A percentile compares a stretch with the other conserved stretches of the same genome.
Conservation (phyloP, 257 asterid species). For the Capsicum pubescens region DNA sequence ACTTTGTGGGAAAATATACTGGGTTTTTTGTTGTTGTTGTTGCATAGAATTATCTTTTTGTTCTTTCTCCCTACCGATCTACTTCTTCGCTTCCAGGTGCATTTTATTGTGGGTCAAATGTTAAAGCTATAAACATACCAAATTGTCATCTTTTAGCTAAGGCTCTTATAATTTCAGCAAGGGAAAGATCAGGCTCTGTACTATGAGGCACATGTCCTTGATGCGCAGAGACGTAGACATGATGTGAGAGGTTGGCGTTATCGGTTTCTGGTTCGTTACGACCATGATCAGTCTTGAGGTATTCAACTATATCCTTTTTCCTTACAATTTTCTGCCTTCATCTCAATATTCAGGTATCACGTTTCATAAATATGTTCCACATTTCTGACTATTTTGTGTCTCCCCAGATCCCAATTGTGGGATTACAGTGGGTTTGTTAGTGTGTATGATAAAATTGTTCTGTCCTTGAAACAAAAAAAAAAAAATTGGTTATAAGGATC, state of each 20-base stretch:
- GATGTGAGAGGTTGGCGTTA: slow-evolving; percentile 97
- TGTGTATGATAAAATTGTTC: not conserved
- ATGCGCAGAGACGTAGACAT: slow-evolving; percentile 96
- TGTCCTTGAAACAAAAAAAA: not conserved
- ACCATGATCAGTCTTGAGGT: slow-evolving; percentile 98
- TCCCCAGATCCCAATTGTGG: too few species aligned
- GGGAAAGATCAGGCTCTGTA: slow-evolving; percentile 98
- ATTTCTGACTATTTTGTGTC: too few species aligned
- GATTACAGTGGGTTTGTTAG: not conserved
- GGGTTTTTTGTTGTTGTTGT: too few species aligned
- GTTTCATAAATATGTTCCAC: too few species aligned
- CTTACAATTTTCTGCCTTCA: not conserved
- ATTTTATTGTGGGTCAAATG: not conserved
- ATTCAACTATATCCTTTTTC: slow-evolving; percentile 28
- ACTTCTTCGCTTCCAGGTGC: slow-evolving; percentile 96
- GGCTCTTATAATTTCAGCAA: slow-evolving; percentile 59
- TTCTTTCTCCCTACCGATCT: slow-evolving; percentile 66
- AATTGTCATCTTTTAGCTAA: slow-evolving; percentile 1
- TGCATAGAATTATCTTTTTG: too few species aligned
- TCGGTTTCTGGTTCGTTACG: slow-evolving; percentile 93
- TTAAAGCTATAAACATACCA: slow-evolving; percentile 20
- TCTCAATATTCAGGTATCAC: too few species aligned
- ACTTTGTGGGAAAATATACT: too few species aligned
- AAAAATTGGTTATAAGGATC: not conserved
- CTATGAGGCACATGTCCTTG: slow-evolving; percentile 95